Base-by-base conservation (phyloP, 139 green algal species). In the Volvox reticuliferus region DNA sequence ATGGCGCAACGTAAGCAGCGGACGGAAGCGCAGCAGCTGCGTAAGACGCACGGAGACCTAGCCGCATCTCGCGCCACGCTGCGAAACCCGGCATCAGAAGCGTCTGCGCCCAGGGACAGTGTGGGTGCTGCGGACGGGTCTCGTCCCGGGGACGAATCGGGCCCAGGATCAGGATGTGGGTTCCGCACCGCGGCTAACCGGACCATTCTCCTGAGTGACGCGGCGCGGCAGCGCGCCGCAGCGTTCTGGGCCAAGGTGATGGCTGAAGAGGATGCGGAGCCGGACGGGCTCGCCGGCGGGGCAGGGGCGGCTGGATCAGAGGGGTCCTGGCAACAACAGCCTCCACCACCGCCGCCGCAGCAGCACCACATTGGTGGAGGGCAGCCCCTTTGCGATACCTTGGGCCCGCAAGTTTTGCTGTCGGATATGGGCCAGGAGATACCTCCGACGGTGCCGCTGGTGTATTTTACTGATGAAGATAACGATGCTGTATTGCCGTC, bases 181-280 rank as follows among this genome's bases (percentile, higher is more conserved):
- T 86, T 86, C 79, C 79, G 79, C 28, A 86, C 79, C 12, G 79
- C 79, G 26, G 79, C 24, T 24, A n/a, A 86, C 26, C 44, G 50
- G 44, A n/a, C 79, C 12, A 86, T 86, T 24, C 26, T 26, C 12
- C 13, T 71, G 50, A 86, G 79, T 24, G 24, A n/a, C 5, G 79
- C 79, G 1, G 79, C 79, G 26, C 79, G 79, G 50, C 22, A 86
- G 79, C 79, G 44, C 3, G 79, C 79, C 5, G 68, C 79, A n/a
- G 12, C 50, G 26, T 86, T 86, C 79, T 86, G 79, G 79, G 24
- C 79, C 50, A 86, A 86, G 79, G 26, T 86, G 14, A 73, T 73
- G 79, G 79, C 33, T 1, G 79, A 71, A 1, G 71, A 14, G 71
- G 71, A 79, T 30, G 71, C 30, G 18, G 71, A 35, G 22, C 22